Base-by-base conservation (phyloP, 441 rosid species). In the Isatis lusitanica region DNA sequence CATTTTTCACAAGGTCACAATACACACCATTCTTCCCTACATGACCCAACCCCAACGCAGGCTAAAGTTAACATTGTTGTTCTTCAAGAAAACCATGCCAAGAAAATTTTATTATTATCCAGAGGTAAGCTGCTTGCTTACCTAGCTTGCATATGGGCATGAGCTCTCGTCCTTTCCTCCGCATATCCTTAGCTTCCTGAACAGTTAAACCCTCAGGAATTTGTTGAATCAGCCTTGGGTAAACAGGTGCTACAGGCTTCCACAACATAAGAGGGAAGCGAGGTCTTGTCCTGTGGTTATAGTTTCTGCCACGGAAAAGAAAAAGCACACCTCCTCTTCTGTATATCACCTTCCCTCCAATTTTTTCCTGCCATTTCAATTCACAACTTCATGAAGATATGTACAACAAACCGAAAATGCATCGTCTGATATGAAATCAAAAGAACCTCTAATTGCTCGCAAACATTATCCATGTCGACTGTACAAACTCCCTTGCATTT, bases 401-500 rank as follows among this genome's bases (percentile, higher is more conserved):
- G 52, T 3, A 52, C 57, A 53, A 62, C 16, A 17, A 8, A 44
- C 4, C 4, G 0, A 7, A 66, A 31, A 18, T 15, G 1, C 16
- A 53, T 11, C 52, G 26, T 28, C 43, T 36, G 7, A 31, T 31
- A 68, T 3, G 6, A 42, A 10, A 66, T 10, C 39, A 56, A 57
- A 57, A 35, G n/a, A 6, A 56, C 97, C 97, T 92, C 98, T 74
- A 94, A 63, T 70, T 87, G 94, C 78, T 90, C 85, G 82, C 93
- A 90, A 55, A 94, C 89, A 73, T 87, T 94, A 74, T 87, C 88
- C 97, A 94, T 92, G 79, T 94, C 98, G 3, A 92, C 97, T 0
- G 97, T 92, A 63, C 97, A 92, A 51, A 90, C 97, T 79, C 98
- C 98, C 60, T 85, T 87, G 79, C 97, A 94, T 78, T 87, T 89